Evolutionary conservation across 1,139 yeast genomes (phyloP), one percentile per base, ranked within the genome.

Genomic region (Magnusiomyces paraingens): DNA sequence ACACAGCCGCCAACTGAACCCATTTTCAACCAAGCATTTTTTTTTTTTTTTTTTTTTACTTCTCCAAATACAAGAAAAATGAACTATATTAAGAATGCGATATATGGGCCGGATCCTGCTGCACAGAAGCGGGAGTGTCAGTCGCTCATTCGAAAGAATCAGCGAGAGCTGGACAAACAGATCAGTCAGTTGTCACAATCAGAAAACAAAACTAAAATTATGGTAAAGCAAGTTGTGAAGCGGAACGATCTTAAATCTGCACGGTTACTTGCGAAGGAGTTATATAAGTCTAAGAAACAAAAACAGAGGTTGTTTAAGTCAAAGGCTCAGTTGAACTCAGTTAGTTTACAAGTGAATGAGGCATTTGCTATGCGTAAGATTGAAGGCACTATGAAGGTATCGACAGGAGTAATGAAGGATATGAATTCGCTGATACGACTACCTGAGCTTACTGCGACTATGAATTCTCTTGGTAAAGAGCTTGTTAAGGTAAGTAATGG

Each of bases 21-120:
- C n/a, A n/a, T n/a, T n/a, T n/a, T n/a, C n/a, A n/a, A n/a, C n/a
- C n/a, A n/a, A 38, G 43, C 2, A 40, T 17, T 40, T 40, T 10
- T 2, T 10, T 18, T 40, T 40, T 11, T 40, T n/a, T 10, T 12
- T 3, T 3, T 22, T n/a, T 6, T 32, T 10, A 35, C 26, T 15
- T 4, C 14, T 18, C 26, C 20, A 5, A 3, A 35, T 48, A 46
- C 17, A 4, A n/a, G 8, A 4, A 42, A 26, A 17, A 70, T 70
- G 73, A 60, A 70, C 58, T 68, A 66, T 58, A 71, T 91, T 47
- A 90, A 88, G 72, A 83, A 83, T 66, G 87, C 91, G 10, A 83
- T 91, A 52, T 91, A 94, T 84, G 99, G 98, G 1, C 96, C 96
- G 0, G 96, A 90, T 68, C 96, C 97, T 48, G 84, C 84, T 64